Base-by-base conservation (phyloP, 1,284 basidiomycete species). In the Exsudoporus floridanus region DNA sequence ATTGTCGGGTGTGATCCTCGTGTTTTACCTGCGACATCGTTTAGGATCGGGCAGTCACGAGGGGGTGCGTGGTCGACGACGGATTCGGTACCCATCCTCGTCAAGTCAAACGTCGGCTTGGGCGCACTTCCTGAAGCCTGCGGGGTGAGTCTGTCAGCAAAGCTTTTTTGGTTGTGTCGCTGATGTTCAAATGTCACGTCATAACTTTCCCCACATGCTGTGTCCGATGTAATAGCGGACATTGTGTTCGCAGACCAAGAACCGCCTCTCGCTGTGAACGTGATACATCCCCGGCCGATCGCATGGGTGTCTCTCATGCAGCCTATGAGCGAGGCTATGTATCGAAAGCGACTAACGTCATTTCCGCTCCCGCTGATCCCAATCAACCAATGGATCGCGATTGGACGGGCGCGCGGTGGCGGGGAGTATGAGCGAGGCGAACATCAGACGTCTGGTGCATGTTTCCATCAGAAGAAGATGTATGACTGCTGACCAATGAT, bases 201-300 rank as follows among this genome's bases (percentile, higher is more conserved):
- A 6, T 72, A 64, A 66, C 54, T 73, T 12, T 70, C 62, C n/a
- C 54, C 58, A 16, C 53, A 65, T 19, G 63, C 54, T 1, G 63
- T 72, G 9, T 59, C 60, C 1, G 47, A 52, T 18, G 60, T 60
- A 27, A 62, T 66, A 34, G 42, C 64, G 8, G 60, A 64, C 23
- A 49, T 67, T n/a, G 57, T 59, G 1, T 64, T 71, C 18, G 38
- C 57, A 14, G 45, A 57, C 14, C 47, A 56, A 10, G 25, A 30
- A 14, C 55, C 61, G 6, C 52, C 55, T 5, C 25, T 55, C 2
- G 58, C 55, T 0, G 44, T 66, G 10, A 70, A 70, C 41, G 13
- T 72, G 33, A 62, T 71, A 16, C 67, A 70, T 47, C 66, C 68
- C 1, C 57, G 57, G 6, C 60, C 63, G 2, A 43, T 59, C 7